Conservation (phyloP, 371 early-diverging fungal species). For the Dichotomocladium elegans region DNA sequence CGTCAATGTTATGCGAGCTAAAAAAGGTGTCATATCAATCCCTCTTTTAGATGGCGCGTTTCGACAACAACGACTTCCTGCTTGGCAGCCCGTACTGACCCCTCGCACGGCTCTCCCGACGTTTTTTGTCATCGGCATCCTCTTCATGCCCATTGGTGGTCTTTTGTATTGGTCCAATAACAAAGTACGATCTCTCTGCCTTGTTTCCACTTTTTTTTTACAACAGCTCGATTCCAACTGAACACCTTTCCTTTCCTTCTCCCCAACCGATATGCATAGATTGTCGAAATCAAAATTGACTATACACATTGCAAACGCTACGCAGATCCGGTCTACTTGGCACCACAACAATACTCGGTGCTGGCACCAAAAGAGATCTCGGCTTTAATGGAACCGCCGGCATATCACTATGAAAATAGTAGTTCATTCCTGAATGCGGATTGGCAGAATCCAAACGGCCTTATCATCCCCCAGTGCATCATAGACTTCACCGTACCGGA, state of each 20-base stretch:
- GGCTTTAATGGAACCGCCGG: constrained; percentile 22
- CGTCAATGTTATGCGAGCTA: not conserved
- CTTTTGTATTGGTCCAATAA: constrained; percentile 60
- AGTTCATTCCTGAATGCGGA: constrained; percentile 25
- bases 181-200: too few species aligned
- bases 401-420: constrained; percentile 24
- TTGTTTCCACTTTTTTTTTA: too few species aligned
- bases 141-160: constrained; percentile 92
- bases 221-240: too few species aligned
- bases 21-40: not conserved
- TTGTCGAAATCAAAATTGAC: constrained; percentile 81
- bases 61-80: constrained; percentile 95
- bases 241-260: too few species aligned
- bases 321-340: constrained; percentile 25
- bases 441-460: constrained; percentile 40
- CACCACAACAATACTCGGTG: constrained; percentile 15
- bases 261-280: constrained; percentile 38
- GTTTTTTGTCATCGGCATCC: constrained; percentile 84
- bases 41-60: constrained; percentile 82
- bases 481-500: constrained; percentile 71
- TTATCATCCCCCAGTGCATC: constrained; percentile 58
- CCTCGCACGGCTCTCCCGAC: constrained; percentile 92
- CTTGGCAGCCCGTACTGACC: constrained; percentile 97
- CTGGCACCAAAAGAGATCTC: constrained; percentile 12
- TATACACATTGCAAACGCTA: constrained; percentile 78